phyloP scores from a whole-genome alignment of 768 basidiomycete species.

The Podaxis pistillaris region DNA sequence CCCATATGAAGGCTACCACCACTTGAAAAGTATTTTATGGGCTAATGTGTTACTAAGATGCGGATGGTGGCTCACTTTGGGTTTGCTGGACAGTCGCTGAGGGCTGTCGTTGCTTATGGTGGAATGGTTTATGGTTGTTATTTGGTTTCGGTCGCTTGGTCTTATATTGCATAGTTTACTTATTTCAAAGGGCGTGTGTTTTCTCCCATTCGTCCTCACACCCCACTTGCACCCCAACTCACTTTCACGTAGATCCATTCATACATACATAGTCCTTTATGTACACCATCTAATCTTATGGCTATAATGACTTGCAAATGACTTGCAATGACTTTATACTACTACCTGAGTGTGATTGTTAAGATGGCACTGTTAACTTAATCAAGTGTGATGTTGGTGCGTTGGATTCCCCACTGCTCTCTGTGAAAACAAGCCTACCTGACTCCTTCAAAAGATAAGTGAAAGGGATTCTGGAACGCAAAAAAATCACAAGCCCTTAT shows the following conservation, averaged over 20 bases:
- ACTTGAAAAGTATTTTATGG: constrained; percentile 9
- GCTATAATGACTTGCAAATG: not conserved
- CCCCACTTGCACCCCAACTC: constrained; percentile 10
- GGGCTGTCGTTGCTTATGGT: not conserved
- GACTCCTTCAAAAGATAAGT: no score
- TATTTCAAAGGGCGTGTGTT: not conserved
- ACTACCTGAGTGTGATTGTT: no score
- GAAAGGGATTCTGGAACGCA: not conserved
- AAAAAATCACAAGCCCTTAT: not conserved
- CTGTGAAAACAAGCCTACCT: no score
- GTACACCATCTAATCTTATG: constrained; percentile 12
- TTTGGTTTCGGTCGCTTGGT: not conserved
- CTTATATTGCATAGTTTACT: not conserved
- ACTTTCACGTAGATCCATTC: constrained; percentile 7
- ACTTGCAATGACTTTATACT: not conserved
- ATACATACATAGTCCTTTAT: constrained; percentile 1
- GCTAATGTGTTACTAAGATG: not conserved
- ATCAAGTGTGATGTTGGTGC: no score
- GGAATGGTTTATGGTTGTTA: not conserved
- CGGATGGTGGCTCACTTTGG: not conserved
- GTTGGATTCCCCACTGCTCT: no score
- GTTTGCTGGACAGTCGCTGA: not conserved
- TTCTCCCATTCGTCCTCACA: not conserved
- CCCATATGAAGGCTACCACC: not conserved
- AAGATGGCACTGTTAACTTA: no score